Evolutionary conservation across 2,329 filamentous ascomycete species (phyloP).

Genomic region (Colletotrichum scovillei): DNA sequence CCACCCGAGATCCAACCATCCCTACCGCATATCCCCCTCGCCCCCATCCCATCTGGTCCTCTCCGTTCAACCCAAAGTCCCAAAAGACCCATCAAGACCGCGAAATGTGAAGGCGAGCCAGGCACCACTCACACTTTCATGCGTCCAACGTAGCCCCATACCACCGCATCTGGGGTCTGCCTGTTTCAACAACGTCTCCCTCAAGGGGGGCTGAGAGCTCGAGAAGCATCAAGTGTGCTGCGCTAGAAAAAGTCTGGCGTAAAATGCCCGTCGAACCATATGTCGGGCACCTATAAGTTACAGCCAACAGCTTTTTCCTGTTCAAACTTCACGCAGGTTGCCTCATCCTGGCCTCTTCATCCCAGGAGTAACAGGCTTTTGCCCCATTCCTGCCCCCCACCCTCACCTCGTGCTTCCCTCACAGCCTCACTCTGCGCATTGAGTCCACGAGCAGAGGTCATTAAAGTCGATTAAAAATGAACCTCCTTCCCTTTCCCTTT

Average conservation of each 20-base stretch:
- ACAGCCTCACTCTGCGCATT: constrained; percentile 19
- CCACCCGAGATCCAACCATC: neutral
- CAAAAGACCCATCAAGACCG: neutral
- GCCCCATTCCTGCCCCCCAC: neutral
- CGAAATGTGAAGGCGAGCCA: constrained; percentile 3
- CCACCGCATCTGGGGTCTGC: constrained; percentile 16
- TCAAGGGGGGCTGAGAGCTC: neutral
- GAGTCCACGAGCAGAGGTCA: neutral
- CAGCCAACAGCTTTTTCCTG: neutral
- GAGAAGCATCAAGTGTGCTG: neutral
- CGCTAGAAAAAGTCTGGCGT: neutral
- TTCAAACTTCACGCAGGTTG: no score
- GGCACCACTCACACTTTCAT: constrained; percentile 33
- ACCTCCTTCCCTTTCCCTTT: neutral
- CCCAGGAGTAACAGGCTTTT: neutral
- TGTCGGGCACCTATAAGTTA: constrained; percentile 18
- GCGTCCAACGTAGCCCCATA: constrained; percentile 3
- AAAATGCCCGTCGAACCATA: constrained; percentile 34
- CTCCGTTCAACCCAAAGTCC: neutral
- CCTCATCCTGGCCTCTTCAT: neutral
- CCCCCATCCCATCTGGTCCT: neutral
- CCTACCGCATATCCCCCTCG: constrained; percentile 21
- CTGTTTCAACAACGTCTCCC: constrained; percentile 9
- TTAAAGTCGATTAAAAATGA: constrained; percentile 6
- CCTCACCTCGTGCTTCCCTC: neutral